Conservation (phyloP, 192 early-diverging fungal species). For the Linnemannia schmuckeri region DNA sequence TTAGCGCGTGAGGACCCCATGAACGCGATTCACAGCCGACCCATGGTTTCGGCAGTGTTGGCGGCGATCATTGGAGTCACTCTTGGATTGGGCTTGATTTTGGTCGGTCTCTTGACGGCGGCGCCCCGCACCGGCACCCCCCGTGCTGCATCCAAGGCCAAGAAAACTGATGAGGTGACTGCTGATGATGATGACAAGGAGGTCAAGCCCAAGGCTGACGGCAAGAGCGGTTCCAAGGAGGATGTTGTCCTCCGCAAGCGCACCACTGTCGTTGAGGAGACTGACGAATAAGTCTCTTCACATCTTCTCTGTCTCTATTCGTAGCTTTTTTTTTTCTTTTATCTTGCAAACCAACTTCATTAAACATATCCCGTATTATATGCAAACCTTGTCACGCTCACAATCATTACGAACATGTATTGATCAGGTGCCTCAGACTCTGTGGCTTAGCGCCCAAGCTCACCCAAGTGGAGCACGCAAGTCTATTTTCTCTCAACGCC, state of each 20-base stretch:
- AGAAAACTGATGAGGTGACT: conserved; percentile 60
- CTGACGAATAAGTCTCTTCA: conserved; percentile 21
- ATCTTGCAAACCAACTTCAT: not conserved
- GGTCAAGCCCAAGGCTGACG: not conserved
- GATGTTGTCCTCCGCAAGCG: conserved; percentile 32
- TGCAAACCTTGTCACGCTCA: not conserved
- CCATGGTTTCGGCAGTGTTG: conserved; percentile 47
- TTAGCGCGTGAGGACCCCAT: conserved; percentile 53
- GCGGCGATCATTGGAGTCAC: conserved; percentile 40
- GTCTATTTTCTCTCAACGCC: too few species aligned
- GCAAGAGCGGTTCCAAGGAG: conserved; percentile 19
- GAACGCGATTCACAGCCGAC: conserved; percentile 54
- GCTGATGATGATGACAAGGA: conserved; percentile 46
- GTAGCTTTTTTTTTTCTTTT: not conserved
- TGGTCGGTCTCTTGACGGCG: conserved; percentile 49
- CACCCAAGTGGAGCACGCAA: too few species aligned
- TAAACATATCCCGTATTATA: not conserved
- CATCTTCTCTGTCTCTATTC: not conserved
- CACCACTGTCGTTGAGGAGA: conserved; percentile 29
- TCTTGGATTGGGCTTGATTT: conserved; percentile 42
- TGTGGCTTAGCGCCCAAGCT: not conserved
- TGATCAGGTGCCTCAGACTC: not conserved
- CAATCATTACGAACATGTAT: too few species aligned
- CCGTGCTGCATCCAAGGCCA: conserved; percentile 42
- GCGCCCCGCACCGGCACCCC: conserved; percentile 8